Conservation (phyloP, 1,284 basidiomycete species). For the Sanghuangporus baumii region DNA sequence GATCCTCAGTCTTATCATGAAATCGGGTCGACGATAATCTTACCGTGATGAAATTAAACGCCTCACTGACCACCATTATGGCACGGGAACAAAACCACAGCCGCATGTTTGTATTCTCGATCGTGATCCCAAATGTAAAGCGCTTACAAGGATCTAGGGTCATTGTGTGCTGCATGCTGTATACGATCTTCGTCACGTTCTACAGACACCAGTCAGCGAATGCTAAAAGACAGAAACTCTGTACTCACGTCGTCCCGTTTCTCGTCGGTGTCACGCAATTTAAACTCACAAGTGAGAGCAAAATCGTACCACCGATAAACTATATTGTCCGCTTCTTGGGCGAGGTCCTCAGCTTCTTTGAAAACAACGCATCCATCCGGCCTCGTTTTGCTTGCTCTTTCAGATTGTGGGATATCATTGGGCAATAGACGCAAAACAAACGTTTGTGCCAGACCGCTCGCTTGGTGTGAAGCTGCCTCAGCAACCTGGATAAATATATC, state of each 20-base stretch:
- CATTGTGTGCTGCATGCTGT: constrained; percentile 18
- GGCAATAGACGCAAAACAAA: background rate
- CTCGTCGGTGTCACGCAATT: background rate
- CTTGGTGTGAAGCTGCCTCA: background rate
- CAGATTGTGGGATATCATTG: background rate
- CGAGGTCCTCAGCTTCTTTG: background rate
- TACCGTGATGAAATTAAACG: constrained; percentile 10
- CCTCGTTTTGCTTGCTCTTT: background rate
- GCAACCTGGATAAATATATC: background rate
- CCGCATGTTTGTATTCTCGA: constrained; percentile 8
- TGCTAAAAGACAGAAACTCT: background rate
- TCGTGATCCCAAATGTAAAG: constrained; percentile 17
- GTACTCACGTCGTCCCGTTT: background rate
- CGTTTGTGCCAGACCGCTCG: background rate
- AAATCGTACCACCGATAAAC: background rate
- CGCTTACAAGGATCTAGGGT: constrained; percentile 18
- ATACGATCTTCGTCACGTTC: constrained; percentile 13
- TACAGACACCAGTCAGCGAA: background rate
- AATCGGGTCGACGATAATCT: background rate
- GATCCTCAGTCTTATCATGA: background rate
- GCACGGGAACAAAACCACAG: background rate
- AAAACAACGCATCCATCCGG: background rate
- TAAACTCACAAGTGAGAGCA: background rate
- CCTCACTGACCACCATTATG: background rate
- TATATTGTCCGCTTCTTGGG: background rate